Evolutionary conservation across 257 asterid genomes (phyloP).

Genomic region (Penstemon barbatus): DNA sequence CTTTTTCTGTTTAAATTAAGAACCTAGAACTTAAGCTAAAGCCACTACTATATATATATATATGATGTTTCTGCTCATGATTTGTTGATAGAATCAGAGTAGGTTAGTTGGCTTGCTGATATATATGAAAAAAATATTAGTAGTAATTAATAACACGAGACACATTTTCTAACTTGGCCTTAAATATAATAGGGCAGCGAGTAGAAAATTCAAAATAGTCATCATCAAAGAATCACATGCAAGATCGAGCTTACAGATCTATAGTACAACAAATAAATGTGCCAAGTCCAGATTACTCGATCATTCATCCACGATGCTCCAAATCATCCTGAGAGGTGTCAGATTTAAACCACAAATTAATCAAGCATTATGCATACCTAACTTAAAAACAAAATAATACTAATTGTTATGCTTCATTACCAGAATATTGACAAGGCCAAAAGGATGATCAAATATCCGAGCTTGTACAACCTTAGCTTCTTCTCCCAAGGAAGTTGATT

Average conservation of each 20-base stretch:
- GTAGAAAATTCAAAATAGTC: neutral
- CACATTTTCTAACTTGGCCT: too few relatives aligned
- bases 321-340: conserved; percentile 61
- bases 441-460: conserved; percentile 57
- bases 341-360: conserved; percentile 2
- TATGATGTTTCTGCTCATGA: conserved; percentile 2
- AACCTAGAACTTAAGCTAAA: neutral
- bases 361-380: neutral
- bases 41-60: neutral
- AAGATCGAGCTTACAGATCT: conserved; percentile 27
- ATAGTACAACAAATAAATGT: conserved; percentile 15
- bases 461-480: conserved; percentile 65
- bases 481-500: conserved; percentile 73
- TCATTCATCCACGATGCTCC: conserved; percentile 64
- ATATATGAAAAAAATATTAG: too few relatives aligned
- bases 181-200: neutral
- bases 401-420: conserved; percentile 31
- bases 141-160: too few relatives aligned
- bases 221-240: conserved; percentile 10
- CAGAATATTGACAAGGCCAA: conserved; percentile 58
- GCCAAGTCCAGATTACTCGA: conserved; percentile 30
- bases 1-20: neutral
- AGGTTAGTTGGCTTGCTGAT: neutral
- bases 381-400: neutral
- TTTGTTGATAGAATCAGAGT: neutral